These are phyloP conservation scores for Microdochium trichocladiopsis DNA, from an alignment of 2,329 filamentous ascomycete genomes.

Conservation along the genomic window DNA sequence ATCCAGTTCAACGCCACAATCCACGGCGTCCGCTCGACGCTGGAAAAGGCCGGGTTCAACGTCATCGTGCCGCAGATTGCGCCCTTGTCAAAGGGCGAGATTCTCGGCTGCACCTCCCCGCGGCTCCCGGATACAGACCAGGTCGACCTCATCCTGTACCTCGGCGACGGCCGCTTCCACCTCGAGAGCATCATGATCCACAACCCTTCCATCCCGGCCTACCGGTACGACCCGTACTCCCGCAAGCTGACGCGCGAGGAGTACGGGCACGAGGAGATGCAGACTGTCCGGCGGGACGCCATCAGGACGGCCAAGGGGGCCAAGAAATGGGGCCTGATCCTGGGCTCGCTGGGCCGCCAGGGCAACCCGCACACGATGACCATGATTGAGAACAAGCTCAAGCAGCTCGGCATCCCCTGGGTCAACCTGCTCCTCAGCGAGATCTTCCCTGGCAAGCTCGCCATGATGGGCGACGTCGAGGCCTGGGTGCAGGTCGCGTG, in stretches of 20 bases:
- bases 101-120: slow-evolving; percentile 94
- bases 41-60: slow-evolving; percentile 79
- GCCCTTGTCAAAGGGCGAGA: slow-evolving; percentile 89
- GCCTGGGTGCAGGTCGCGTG: slow-evolving; percentile 99
- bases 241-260: slow-evolving; percentile 83
- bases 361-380: slow-evolving; percentile 91
- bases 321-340: slow-evolving; percentile 88
- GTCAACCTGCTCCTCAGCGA: slow-evolving; percentile 85
- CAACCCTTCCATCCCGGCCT: slow-evolving; percentile 84
- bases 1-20: slow-evolving; percentile 99
- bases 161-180: slow-evolving; percentile 41
- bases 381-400: slow-evolving; percentile 74
- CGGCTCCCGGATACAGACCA: slow-evolving; percentile 48
- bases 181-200: slow-evolving; percentile 99
- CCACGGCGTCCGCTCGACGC: slow-evolving; percentile 69
- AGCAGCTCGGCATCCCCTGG: slow-evolving; percentile 65
- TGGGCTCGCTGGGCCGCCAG: slow-evolving; percentile 87
- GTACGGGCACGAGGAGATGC: slow-evolving; percentile 90
- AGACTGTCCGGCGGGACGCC: slow-evolving; percentile 68
- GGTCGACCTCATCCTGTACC: slow-evolving; percentile 49
- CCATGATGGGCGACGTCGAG: slow-evolving; percentile 88
- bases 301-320: slow-evolving; percentile 70
- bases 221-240: slow-evolving; percentile 95
- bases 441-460: slow-evolving; percentile 93
- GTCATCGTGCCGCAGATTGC: slow-evolving; percentile 88